phyloP scores from a whole-genome alignment of 2,329 filamentous ascomycete species.

The Xylariales sp. region DNA sequence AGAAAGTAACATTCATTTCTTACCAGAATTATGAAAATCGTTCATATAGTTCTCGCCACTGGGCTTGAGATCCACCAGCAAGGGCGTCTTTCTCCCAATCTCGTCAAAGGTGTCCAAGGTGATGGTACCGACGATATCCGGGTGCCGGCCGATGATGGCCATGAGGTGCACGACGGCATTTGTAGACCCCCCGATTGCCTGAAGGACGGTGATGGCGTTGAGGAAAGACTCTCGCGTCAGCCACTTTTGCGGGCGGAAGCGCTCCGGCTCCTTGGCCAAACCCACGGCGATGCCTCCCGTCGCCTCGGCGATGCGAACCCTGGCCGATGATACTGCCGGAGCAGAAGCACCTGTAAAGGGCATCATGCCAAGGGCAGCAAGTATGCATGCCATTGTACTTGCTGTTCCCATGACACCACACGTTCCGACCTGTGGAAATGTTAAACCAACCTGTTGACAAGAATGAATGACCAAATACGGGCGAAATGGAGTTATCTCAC shows the following conservation, averaged over 20 bases:
- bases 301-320: constrained; percentile 76
- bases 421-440: constrained; percentile 57
- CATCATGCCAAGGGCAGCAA: constrained; percentile 78
- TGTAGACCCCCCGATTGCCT: constrained; percentile 79
- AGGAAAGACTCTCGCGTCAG: constrained; percentile 74
- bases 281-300: constrained; percentile 66
- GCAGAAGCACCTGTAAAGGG: constrained; percentile 74
- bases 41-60: constrained; percentile 85
- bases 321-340: constrained; percentile 71
- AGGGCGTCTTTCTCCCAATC: constrained; percentile 71
- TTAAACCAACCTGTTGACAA: too few species aligned
- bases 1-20: too few species aligned
- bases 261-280: constrained; percentile 58
- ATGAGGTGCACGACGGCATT: constrained; percentile 85
- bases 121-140: constrained; percentile 58
- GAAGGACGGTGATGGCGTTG: constrained; percentile 82
- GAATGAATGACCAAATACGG: too few species aligned
- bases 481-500: constrained; percentile 35
- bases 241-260: constrained; percentile 65
- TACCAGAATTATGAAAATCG: constrained; percentile 84
- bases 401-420: constrained; percentile 92
- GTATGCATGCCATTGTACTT: constrained; percentile 82
- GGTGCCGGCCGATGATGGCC: constrained; percentile 73
- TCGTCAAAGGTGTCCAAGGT: constrained; percentile 75
- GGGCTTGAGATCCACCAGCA: constrained; percentile 82